A percentile compares a stretch with the other conserved stretches of the same genome.
Conservation (phyloP, 2,329 filamentous ascomycete species). For the Fusarium piperis region DNA sequence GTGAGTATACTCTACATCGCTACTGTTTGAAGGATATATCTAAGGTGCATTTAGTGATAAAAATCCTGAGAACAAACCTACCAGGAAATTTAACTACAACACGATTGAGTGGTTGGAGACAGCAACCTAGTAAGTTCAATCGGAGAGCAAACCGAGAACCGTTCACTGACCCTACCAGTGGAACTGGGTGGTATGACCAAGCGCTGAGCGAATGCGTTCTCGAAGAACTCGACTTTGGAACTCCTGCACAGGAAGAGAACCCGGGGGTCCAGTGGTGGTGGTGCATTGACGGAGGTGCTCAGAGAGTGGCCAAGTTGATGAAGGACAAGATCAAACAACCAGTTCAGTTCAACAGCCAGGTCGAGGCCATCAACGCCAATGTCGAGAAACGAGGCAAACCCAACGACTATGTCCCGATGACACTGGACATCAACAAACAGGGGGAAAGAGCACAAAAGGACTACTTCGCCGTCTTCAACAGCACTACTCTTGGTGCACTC, state of each 20-base stretch:
- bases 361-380: conserved; percentile 25
- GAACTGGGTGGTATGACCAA: conserved; percentile 38
- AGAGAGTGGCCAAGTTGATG: conserved; percentile 25
- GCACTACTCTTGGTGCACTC: conserved; percentile 23
- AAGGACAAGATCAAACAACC: conserved; percentile 1
- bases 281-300: conserved; percentile 32
- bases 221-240: conserved; percentile 33
- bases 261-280: conserved; percentile 22
- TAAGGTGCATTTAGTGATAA: background rate
- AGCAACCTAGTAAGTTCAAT: conserved; percentile 19
- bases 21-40: background rate
- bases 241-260: background rate
- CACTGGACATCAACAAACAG: background rate
- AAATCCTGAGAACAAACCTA: background rate
- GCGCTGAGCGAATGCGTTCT: conserved; percentile 28
- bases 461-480: conserved; percentile 35
- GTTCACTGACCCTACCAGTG: background rate
- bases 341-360: conserved; percentile 17
- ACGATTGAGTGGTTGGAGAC: conserved; percentile 39
- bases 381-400: background rate
- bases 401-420: conserved; percentile 6
- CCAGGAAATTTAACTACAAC: conserved; percentile 26
- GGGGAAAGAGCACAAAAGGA: background rate
- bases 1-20: conserved; percentile 11
- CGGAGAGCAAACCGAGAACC: background rate